Evolutionary conservation across 2,329 filamentous ascomycete genomes (phyloP), one percentile per base, ranked within the genome.

Genomic region (Cercospora sp.): DNA sequence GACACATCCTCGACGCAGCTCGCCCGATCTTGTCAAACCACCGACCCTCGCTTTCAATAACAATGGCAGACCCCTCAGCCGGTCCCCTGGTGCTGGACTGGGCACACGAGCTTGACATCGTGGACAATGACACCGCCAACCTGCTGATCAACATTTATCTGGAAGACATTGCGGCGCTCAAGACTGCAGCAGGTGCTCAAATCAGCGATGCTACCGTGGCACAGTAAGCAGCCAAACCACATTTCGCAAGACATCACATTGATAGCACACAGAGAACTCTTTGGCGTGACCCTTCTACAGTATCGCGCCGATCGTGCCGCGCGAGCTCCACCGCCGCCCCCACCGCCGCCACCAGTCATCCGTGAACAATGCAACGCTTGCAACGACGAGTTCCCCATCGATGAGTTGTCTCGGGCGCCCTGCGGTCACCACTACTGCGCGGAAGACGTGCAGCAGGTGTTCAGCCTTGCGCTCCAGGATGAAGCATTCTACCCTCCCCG

Each of bases 401-500:
- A 37, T 28, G 40, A 63, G 18, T 26, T 55, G 5, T 58, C 24
- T 43, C 18, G 12, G 0, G 63, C 40, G 3, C 34, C 53, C 5
- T 69, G 69, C 60, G 40, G 34, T 3, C 67, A 69, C 49, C 3
- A 26, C 28, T 71, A 63, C 40, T 69, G 67, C 45, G 34, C 32
- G 0, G 18, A 24, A 7, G 69, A 67, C 45, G 37, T 69, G 9
- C 37, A 59, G 12, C 43, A 37, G 1, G 16, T 71, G 5, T 67
- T 68, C 37, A 16, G 62, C 3, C 18, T 32, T 5, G 34, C 65
- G 3, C 34, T 71, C n/a, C 65, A 12, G 3, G 62, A 71, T 58
- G 65, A 69, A 28, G 30, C 49, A 2, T 40, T 68, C 8, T 71
- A 66, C 24, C 69, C 69, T 6, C 67, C 69, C 10, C 65, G 65